Evolutionary conservation across 352 stramenopile species (phyloP), one percentile per base, ranked within the genome.

Genomic region (Pythium aquatile): DNA sequence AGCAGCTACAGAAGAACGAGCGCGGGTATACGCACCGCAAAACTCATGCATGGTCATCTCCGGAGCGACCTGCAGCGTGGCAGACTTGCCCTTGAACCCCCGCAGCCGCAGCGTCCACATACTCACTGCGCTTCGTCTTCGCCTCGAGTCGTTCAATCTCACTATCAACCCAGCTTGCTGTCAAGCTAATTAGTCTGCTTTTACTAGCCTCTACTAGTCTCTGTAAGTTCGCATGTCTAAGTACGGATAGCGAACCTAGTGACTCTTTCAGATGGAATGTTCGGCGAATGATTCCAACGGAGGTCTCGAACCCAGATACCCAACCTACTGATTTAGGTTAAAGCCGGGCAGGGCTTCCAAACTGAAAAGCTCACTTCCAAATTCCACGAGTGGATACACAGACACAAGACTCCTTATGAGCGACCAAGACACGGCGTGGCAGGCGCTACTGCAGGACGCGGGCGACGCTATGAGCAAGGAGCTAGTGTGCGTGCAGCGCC

Each of bases 71-170:
- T 82, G 58, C 53, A 91, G 73, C 66, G 77, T 70, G 35, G 79
- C 72, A 16, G 77, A 67, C 70, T 86, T 81, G 40, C 85, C 82
- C 53, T 76, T 75, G 13, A 82, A 79, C 1, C 81, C 81, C 11
- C 82, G 81, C 26, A 93, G 54, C 44, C 82, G 85, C 33, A 93
- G 70, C 65, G 54, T 88, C 85, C 85, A 93, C 73, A 78, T 87
- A 11, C 7, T 58, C 33, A 10, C 29, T 24, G 11, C 6, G 30
- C 33, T n/a, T 29, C 20, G 20, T 24, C 47, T 44, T 32, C 3
- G 14, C 11, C 58, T 48, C 33, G 57, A 32, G 49, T 40, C 53
- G 16, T n/a, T 14, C 6, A 26, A 37, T 20, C 8, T 63, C 20
- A 24, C 20, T 24, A 24, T 24, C 42, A 63, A 55, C 57, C 57